A percentile compares a stretch with the other conserved stretches of the same genome.
phyloP scores from a whole-genome alignment of 78 protist genomes.

The Andalucia godoyi region DNA sequence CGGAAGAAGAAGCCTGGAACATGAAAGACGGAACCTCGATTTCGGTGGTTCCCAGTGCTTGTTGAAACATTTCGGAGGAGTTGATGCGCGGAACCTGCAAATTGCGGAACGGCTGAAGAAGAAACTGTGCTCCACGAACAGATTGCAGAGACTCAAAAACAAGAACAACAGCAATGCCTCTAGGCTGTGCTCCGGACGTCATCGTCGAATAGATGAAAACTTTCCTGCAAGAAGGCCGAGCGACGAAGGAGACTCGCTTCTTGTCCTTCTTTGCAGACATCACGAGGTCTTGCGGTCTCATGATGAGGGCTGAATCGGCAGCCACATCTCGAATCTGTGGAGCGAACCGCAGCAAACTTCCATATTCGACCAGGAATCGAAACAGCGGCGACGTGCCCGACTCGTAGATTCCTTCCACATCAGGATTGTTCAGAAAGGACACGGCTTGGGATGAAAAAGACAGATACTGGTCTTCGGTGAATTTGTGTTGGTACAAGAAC shows the following conservation, averaged over 20 bases:
- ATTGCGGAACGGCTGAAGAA: no score
- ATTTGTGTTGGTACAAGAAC: not conserved
- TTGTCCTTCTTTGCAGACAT: not conserved
- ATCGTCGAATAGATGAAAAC: not conserved
- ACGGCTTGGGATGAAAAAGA: not conserved
- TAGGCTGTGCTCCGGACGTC: not conserved
- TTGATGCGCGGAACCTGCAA: no score
- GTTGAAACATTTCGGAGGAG: no score
- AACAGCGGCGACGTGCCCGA: slow-evolving; percentile 40
- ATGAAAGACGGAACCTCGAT: no score
- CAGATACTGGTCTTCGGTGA: not conserved
- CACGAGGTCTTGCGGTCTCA: not conserved
- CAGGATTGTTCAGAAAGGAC: slow-evolving; percentile 22
- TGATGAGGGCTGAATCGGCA: not conserved
- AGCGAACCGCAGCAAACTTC: slow-evolving; percentile 31
- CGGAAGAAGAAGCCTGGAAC: no score
- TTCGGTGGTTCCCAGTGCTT: no score
- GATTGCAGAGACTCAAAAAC: no score
- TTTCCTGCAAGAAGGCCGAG: not conserved
- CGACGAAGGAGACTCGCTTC: not conserved
- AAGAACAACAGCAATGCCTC: not conserved
- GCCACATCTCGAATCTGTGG: not conserved
- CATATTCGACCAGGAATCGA: slow-evolving; percentile 49
- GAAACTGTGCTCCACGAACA: no score
- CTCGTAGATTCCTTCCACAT: slow-evolving; percentile 80